Evolutionary conservation across 2,329 filamentous ascomycete species (phyloP).

Genomic region (Alternaria burnsii): DNA sequence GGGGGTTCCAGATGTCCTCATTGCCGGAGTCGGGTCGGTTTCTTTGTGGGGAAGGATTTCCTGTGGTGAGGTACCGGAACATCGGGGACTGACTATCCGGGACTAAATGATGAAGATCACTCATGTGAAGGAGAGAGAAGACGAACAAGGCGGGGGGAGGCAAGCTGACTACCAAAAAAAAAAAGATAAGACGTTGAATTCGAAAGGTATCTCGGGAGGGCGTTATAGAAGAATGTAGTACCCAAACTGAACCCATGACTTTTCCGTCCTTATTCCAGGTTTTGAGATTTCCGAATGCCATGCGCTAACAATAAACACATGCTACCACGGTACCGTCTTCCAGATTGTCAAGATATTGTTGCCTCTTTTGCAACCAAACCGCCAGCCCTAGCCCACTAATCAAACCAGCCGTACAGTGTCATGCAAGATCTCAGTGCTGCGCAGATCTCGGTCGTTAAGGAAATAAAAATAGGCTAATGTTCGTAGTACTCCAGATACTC

Average conservation of each 20-base stretch:
- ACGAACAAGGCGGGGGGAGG: background rate
- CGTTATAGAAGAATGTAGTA: slow-evolving; percentile 22
- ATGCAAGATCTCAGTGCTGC: slow-evolving; percentile 29
- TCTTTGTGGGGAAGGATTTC: slow-evolving; percentile 23
- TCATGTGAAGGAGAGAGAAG: background rate
- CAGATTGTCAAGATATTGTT: slow-evolving; percentile 8
- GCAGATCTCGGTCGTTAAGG: slow-evolving; percentile 23
- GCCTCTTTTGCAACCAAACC: slow-evolving; percentile 5
- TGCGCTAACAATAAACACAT: slow-evolving; percentile 20
- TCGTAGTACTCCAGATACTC: slow-evolving; percentile 42
- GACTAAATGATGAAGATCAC: background rate
- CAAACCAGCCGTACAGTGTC: slow-evolving; percentile 33
- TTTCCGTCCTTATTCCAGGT: slow-evolving; percentile 23
- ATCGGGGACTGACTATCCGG: background rate
- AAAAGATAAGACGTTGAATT: slow-evolving; percentile 19
- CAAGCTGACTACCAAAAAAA: background rate
- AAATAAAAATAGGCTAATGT: slow-evolving; percentile 27
- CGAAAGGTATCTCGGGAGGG: slow-evolving; percentile 26
- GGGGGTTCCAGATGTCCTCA: slow-evolving; percentile 13
- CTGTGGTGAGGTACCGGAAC: background rate
- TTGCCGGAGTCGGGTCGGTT: slow-evolving; percentile 20
- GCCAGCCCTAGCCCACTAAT: slow-evolving; percentile 17
- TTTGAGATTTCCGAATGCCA: slow-evolving; percentile 14
- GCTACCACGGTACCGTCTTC: slow-evolving; percentile 13
- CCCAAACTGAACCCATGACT: slow-evolving; percentile 25